Conservation (phyloP, 331 rosid genomes). For the Quercus lobata region DNA sequence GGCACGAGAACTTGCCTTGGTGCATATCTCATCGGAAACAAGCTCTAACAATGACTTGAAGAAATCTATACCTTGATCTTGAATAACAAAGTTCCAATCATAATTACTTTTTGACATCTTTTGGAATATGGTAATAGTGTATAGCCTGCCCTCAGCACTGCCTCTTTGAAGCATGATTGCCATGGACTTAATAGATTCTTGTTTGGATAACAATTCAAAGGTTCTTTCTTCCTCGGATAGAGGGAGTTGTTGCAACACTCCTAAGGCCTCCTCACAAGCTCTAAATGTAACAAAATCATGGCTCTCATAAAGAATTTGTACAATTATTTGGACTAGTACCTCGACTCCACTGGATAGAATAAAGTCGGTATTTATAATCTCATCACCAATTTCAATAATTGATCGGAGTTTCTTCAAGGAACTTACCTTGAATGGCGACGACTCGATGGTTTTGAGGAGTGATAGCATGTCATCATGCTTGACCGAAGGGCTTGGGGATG, state of each 20-base stretch:
- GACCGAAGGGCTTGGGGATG: background rate
- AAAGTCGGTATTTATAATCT: slow-evolving; percentile 14
- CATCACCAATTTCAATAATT: slow-evolving; percentile 26
- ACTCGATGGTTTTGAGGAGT: slow-evolving; percentile 28
- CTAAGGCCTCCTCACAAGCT: slow-evolving; percentile 54
- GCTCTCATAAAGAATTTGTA: slow-evolving; percentile 27
- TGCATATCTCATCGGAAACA: slow-evolving; percentile 40
- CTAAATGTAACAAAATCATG: slow-evolving; percentile 35
- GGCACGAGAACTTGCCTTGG: slow-evolving; percentile 41
- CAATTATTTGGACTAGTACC: slow-evolving; percentile 28
- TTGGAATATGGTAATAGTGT: slow-evolving; percentile 32
- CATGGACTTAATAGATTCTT: slow-evolving; percentile 32
- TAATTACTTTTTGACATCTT: slow-evolving; percentile 23
- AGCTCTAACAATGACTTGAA: slow-evolving; percentile 51
- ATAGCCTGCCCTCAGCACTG: slow-evolving; percentile 35
- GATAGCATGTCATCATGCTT: slow-evolving; percentile 20
- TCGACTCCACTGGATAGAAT: slow-evolving; percentile 26
- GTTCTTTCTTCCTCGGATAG: slow-evolving; percentile 10
- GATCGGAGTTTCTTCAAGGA: slow-evolving; percentile 42
- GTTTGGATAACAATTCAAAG: slow-evolving; percentile 20
- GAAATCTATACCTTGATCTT: slow-evolving; percentile 42
- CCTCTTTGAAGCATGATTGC: slow-evolving; percentile 42
- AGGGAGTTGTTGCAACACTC: slow-evolving; percentile 25
- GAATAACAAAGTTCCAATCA: slow-evolving; percentile 34
- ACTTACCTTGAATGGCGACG: slow-evolving; percentile 53